Evolutionary conservation across 129 eudicot species (phyloP).

Genomic region (Tagetes patula): DNA sequence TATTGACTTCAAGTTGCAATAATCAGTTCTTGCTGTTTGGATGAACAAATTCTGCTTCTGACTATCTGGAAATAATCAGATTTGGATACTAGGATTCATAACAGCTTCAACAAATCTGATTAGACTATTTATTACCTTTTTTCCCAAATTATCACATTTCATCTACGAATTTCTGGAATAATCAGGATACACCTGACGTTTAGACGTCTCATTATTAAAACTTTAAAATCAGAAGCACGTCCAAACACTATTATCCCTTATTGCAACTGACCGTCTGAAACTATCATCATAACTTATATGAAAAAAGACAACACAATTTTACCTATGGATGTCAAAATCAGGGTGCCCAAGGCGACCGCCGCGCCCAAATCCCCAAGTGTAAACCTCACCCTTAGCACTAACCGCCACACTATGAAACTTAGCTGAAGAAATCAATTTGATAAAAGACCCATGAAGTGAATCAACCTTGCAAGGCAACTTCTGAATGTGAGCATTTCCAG

Average conservation of each 20-base stretch:
- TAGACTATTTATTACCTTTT: background rate
- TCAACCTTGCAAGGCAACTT: conserved; percentile 96
- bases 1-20: background rate
- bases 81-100: background rate
- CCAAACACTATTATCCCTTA: background rate
- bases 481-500: conserved; percentile 98
- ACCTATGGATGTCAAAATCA: conserved; percentile 99
- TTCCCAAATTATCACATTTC: background rate
- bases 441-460: conserved; percentile 76
- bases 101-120: background rate
- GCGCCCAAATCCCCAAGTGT: conserved; percentile 98
- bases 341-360: conserved; percentile 99
- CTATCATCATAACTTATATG: background rate
- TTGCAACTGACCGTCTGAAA: background rate
- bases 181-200: background rate
- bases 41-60: background rate
- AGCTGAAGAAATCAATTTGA: conserved; percentile 72
- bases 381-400: conserved; percentile 76
- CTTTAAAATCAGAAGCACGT: background rate
- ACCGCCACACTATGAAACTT: conserved; percentile 98
- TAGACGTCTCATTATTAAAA: background rate
- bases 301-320: background rate
- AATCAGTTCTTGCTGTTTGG: background rate
- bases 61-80: background rate
- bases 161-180: background rate